phyloP scores from a whole-genome alignment of 371 early-diverging fungal genomes.

The Syncephalastrum monosporum region DNA sequence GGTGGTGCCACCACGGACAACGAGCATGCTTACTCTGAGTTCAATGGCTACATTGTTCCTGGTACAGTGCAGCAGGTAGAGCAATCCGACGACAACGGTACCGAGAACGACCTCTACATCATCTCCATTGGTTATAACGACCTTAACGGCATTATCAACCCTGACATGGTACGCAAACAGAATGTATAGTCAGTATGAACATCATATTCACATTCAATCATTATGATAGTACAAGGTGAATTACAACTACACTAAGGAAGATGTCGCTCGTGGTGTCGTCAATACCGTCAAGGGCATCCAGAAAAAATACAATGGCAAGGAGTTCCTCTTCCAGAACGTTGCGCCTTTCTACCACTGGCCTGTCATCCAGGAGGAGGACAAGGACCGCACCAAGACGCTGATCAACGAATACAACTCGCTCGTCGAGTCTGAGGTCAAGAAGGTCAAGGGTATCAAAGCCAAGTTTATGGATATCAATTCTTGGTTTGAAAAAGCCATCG shows the following conservation, averaged over 20 bases:
- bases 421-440: constrained; percentile 8
- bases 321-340: constrained; percentile 14
- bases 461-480: constrained; percentile 20
- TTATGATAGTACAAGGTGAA: constrained; percentile 16
- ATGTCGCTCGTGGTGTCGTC: constrained; percentile 14
- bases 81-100: constrained; percentile 9
- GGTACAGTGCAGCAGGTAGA: constrained; percentile 21
- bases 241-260: constrained; percentile 10
- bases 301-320: constrained; percentile 17
- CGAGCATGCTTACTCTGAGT: constrained; percentile 11
- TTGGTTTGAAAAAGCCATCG: constrained; percentile 14
- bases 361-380: constrained; percentile 12
- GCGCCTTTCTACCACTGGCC: constrained; percentile 24
- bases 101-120: constrained; percentile 15
- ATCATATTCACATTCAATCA: too few species aligned
- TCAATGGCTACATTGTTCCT: constrained; percentile 19
- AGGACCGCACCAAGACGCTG: constrained; percentile 6
- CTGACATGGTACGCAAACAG: background rate
- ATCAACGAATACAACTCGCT: constrained; percentile 16
- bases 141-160: constrained; percentile 23
- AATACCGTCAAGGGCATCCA: constrained; percentile 11
- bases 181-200: too few species aligned
- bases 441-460: constrained; percentile 11
- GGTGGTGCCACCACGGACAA: constrained; percentile 60
- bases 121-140: constrained; percentile 29